Conservation (phyloP, 805 yeast species). For the Candida dajiaensis region DNA sequence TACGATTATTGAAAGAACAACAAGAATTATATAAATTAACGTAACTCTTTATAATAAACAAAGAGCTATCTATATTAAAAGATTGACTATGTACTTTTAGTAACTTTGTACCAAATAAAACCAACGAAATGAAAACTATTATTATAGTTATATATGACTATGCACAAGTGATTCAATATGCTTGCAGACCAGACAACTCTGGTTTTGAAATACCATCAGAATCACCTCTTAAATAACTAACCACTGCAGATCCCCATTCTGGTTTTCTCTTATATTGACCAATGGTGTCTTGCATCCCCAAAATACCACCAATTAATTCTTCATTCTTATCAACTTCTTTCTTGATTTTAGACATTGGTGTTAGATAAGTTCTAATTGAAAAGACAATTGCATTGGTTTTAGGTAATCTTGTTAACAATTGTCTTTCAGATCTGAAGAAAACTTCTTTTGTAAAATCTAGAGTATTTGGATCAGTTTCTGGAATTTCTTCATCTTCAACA, state of each 20-base stretch:
- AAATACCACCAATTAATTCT: slow-evolving; percentile 57
- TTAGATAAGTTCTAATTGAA: slow-evolving; percentile 50
- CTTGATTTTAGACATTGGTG: slow-evolving; percentile 44
- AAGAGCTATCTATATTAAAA: no score
- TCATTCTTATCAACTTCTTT: slow-evolving; percentile 38
- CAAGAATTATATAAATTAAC: no score
- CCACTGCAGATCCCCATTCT: slow-evolving; percentile 68
- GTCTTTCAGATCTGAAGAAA: slow-evolving; percentile 57
- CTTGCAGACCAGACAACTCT: slow-evolving; percentile 9
- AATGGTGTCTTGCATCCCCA: slow-evolving; percentile 53
- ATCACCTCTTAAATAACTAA: slow-evolving; percentile 33
- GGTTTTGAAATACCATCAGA: slow-evolving; percentile 28
- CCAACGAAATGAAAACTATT: not conserved
- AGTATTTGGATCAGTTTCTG: slow-evolving; percentile 28
- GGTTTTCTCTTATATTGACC: slow-evolving; percentile 56
- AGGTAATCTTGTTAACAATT: slow-evolving; percentile 48
- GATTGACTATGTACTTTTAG: not conserved
- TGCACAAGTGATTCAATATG: not conserved
- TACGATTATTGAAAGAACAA: no score
- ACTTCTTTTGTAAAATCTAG: slow-evolving; percentile 36
- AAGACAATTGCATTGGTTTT: slow-evolving; percentile 40
- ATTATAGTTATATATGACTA: no score
- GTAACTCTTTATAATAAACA: no score
- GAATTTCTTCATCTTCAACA: slow-evolving; percentile 23
- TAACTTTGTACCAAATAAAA: not conserved